phyloP scores from a whole-genome alignment of 2,329 filamentous ascomycete genomes.

The Arachnomyces sp. region DNA sequence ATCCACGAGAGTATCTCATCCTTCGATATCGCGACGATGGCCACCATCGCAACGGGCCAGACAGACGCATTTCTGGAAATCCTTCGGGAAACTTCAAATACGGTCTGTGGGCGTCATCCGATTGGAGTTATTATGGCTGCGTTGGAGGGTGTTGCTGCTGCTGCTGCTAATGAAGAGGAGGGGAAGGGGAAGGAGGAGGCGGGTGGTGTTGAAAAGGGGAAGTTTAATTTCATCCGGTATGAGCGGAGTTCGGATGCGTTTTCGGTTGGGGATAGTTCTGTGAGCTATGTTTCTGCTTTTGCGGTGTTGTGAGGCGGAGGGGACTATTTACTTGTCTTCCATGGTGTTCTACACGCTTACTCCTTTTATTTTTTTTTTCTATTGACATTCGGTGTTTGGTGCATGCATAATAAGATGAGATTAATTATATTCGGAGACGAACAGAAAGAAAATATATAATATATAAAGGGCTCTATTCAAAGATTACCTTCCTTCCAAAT shows the following conservation, averaged over 20 bases:
- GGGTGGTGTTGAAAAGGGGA: conserved; percentile 31
- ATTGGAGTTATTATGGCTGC: conserved; percentile 91
- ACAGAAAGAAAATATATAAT: too few relatives aligned
- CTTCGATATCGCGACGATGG: conserved; percentile 76
- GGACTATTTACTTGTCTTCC: neutral
- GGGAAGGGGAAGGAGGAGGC: conserved; percentile 13
- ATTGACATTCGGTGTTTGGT: too few relatives aligned
- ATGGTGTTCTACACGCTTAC: too few relatives aligned
- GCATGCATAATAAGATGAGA: too few relatives aligned
- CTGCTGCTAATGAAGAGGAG: conserved; percentile 24
- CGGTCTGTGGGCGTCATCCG: conserved; percentile 88
- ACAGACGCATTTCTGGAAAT: conserved; percentile 64
- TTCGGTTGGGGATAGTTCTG: conserved; percentile 66
- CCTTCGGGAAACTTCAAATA: conserved; percentile 70
- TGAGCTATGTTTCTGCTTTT: conserved; percentile 93
- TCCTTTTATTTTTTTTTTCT: too few relatives aligned
- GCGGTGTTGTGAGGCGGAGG: conserved; percentile 53
- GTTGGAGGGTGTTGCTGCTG: conserved; percentile 56
- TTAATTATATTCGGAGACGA: too few relatives aligned
- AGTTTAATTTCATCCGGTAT: conserved; percentile 77
- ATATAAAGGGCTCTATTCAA: too few relatives aligned
- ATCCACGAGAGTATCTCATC: conserved; percentile 81
- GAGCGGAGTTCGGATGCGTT: conserved; percentile 73
- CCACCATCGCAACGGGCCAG: conserved; percentile 69
- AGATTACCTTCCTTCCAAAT: too few relatives aligned